phyloP scores from a whole-genome alignment of 2,329 filamentous ascomycete genomes.

The Colletotrichum sublineola region DNA sequence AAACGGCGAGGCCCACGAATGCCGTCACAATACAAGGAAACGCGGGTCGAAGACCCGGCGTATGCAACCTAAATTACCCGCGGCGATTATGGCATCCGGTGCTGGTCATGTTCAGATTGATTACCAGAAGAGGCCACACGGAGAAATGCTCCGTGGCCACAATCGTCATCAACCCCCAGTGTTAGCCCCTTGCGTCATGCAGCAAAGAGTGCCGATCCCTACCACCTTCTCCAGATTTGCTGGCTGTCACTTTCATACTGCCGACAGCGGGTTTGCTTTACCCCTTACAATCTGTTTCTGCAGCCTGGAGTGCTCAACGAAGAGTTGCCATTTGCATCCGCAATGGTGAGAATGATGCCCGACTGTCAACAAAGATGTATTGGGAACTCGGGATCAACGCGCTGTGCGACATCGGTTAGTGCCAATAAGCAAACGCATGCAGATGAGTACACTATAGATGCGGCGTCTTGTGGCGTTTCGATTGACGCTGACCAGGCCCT shows the following conservation, averaged over 20 bases:
- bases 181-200: slow-evolving; percentile 22
- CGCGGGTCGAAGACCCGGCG: not conserved
- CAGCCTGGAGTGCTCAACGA: not conserved
- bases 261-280: not conserved
- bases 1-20: slow-evolving; percentile 13
- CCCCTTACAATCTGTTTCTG: not conserved
- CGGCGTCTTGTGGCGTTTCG: slow-evolving; percentile 21
- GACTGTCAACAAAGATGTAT: not conserved
- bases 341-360: not conserved
- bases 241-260: slow-evolving; percentile 1
- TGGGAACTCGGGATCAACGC: not conserved
- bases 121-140: slow-evolving; percentile 13
- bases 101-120: not conserved
- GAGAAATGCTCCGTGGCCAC: slow-evolving; percentile 22
- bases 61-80: slow-evolving; percentile 13
- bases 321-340: not conserved
- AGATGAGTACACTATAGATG: not conserved
- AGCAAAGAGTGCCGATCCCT: slow-evolving; percentile 24
- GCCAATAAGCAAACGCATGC: not conserved
- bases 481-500: slow-evolving; percentile 19
- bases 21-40: not conserved
- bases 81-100: not conserved
- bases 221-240: slow-evolving; percentile 22
- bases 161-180: slow-evolving; percentile 6
- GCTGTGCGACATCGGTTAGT: slow-evolving; percentile 5